A percentile compares a stretch with the other conserved stretches of the same genome.
Conservation (phyloP, 2,329 filamentous ascomycete species). For the Xylariaceae sp. region DNA sequence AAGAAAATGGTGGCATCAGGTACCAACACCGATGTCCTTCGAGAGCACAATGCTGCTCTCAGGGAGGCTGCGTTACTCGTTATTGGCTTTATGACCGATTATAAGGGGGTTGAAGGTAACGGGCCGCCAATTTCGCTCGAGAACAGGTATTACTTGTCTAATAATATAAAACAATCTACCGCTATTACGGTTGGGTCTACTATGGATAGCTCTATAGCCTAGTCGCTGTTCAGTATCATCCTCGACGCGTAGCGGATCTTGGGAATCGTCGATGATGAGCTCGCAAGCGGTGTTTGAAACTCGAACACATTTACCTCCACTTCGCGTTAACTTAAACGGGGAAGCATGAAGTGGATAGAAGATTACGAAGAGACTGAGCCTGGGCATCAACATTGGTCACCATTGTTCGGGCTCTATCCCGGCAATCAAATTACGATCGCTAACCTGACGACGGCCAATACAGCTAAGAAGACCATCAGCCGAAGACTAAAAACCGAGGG, state of each 20-base stretch:
- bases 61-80: background rate
- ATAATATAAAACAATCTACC: background rate
- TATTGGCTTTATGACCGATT: background rate
- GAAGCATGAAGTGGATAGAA: background rate
- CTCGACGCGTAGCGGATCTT: conserved; percentile 4
- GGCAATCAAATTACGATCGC: conserved; percentile 4
- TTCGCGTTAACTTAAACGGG: background rate
- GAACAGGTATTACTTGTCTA: conserved; percentile 1
- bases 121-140: conserved; percentile 6
- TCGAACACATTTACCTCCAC: background rate
- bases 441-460: background rate
- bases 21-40: background rate
- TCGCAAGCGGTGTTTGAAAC: background rate
- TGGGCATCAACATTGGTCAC: conserved; percentile 1
- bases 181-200: conserved; percentile 4
- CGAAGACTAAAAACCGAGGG: background rate
- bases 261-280: background rate
- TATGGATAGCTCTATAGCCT: conserved; percentile 3
- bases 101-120: conserved; percentile 9
- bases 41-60: background rate
- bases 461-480: background rate
- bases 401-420: conserved; percentile 4
- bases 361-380: conserved; percentile 6
- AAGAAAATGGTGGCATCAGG: conserved; percentile 6
- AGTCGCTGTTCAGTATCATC: background rate